Conservation (phyloP, 306 rosid genomes). For the Cucurbita maxima region DNA sequence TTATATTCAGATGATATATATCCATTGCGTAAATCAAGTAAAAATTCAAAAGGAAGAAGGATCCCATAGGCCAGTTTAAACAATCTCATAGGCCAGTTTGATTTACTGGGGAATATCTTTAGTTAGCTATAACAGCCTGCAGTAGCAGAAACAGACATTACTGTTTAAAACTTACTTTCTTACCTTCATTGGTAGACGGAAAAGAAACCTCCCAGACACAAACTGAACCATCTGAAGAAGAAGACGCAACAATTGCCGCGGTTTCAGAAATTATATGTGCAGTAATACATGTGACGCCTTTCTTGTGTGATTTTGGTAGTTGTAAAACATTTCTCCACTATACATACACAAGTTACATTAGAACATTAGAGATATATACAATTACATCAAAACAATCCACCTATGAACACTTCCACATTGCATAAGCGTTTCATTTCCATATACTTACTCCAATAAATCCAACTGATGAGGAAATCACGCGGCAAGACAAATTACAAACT, state of each 20-base stretch:
- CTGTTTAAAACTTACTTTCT: constrained; percentile 2
- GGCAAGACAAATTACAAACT: neutral
- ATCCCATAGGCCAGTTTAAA: neutral
- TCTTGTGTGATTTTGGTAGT: constrained; percentile 64
- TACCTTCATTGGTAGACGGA: constrained; percentile 42
- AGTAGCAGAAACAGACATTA: neutral
- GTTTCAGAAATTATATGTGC: constrained; percentile 65
- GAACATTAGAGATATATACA: neutral
- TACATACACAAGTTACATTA: neutral
- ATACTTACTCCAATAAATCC: neutral
- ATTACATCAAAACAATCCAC: neutral
- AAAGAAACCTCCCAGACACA: constrained; percentile 58
- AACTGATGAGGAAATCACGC: neutral
- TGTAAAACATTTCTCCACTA: constrained; percentile 75
- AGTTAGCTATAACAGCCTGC: neutral
- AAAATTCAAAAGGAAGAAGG: neutral
- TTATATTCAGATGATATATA: neutral
- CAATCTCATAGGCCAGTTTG: neutral
- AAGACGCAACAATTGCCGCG: constrained; percentile 63
- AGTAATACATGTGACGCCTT: constrained; percentile 86
- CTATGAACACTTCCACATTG: neutral
- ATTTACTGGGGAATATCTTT: neutral
- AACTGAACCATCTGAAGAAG: constrained; percentile 68
- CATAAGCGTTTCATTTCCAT: neutral
- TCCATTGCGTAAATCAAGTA: neutral